These are phyloP conservation scores for Stephanodiscus minutulus DNA, from an alignment of 108 stramenopile genomes.

Conservation along the genomic window DNA sequence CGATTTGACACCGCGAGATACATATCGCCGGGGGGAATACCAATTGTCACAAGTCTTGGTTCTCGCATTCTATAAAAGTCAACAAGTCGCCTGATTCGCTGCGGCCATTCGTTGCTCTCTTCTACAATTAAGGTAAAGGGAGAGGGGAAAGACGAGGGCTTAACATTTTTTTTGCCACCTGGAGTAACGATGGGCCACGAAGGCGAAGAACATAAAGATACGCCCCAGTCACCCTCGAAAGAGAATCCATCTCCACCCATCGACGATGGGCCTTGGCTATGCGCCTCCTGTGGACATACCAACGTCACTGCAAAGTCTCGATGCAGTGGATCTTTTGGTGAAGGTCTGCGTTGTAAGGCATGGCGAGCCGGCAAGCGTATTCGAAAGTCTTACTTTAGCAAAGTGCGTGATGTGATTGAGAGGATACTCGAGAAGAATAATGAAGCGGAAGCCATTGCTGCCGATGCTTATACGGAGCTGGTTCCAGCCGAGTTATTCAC, in stretches of 20 bases:
- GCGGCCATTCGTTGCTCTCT: neutral
- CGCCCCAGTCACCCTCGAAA: neutral
- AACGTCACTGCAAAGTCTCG: constrained; percentile 24
- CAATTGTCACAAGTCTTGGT: constrained; percentile 6
- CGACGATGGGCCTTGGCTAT: constrained; percentile 30
- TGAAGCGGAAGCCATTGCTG: constrained; percentile 44
- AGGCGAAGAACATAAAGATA: constrained; percentile 3
- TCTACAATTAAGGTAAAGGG: constrained; percentile 32
- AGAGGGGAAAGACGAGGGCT: constrained; percentile 41
- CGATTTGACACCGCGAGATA: neutral
- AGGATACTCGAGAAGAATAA: constrained; percentile 41
- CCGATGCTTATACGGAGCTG: constrained; percentile 34
- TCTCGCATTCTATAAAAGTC: neutral
- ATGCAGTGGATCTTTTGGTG: constrained; percentile 7
- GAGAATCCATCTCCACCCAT: neutral
- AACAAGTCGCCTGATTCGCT: neutral
- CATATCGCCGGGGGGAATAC: neutral
- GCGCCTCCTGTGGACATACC: constrained; percentile 23
- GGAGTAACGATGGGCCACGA: constrained; percentile 26
- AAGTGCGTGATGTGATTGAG: constrained; percentile 52
- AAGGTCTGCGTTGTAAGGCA: constrained; percentile 12
- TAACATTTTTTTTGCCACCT: constrained; percentile 52
- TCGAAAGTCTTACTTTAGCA: constrained; percentile 42
- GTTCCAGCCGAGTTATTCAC: constrained; percentile 11
- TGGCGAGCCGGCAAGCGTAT: constrained; percentile 11